Evolutionary conservation across 306 rosid genomes (phyloP).

Genomic region (Acmispon strigosus): DNA sequence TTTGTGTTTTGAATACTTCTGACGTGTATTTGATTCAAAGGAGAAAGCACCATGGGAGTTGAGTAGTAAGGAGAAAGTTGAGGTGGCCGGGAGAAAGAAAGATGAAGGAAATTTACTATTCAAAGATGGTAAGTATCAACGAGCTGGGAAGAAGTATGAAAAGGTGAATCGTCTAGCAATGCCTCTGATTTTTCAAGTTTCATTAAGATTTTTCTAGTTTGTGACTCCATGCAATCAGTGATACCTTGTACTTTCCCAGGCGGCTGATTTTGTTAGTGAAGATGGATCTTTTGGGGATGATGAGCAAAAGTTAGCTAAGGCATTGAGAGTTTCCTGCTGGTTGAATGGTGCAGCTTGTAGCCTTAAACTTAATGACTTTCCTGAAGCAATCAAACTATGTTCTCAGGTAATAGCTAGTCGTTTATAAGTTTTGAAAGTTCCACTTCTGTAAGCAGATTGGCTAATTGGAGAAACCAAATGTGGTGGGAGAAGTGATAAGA

Average conservation of each 20-base stretch:
- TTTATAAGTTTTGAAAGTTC: not conserved
- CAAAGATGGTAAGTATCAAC: constrained; percentile 44
- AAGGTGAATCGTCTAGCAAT: constrained; percentile 32
- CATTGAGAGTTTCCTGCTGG: constrained; percentile 56
- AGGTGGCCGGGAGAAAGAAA: constrained; percentile 57
- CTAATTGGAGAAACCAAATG: not conserved
- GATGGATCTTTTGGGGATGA: constrained; percentile 42
- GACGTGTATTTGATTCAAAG: constrained; percentile 27
- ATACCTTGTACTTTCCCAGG: constrained; percentile 34
- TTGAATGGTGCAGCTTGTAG: constrained; percentile 70
- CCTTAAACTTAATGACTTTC: constrained; percentile 57
- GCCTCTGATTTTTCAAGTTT: constrained; percentile 6
- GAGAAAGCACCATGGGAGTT: constrained; percentile 67
- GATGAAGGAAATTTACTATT: constrained; percentile 63
- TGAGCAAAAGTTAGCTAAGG: constrained; percentile 40
- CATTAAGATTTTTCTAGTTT: not conserved
- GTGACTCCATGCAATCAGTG: not conserved
- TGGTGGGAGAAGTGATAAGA: not conserved
- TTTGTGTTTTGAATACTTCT: constrained; percentile 1
- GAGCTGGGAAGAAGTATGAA: constrained; percentile 55
- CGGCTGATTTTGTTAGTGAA: constrained; percentile 52
- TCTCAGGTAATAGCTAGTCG: constrained; percentile 44
- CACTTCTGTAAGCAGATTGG: not conserved
- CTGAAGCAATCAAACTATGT: constrained; percentile 51
- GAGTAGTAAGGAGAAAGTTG: constrained; percentile 50